Base-by-base conservation (phyloP, 495 filamentous ascomycete genomes). In the Tuber calosporum region DNA sequence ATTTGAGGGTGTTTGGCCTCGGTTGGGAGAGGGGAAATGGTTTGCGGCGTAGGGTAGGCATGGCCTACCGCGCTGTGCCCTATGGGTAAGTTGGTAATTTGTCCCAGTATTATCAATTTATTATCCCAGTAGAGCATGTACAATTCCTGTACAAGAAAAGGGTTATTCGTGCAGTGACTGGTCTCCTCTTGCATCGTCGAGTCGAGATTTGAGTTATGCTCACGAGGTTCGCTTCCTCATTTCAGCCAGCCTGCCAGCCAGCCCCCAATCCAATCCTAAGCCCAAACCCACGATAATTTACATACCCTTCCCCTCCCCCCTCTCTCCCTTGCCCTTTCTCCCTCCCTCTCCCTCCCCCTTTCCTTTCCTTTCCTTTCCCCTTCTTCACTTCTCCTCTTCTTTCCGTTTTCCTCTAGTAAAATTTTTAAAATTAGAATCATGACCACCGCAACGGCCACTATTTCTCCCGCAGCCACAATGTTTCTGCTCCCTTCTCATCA, bases 401-500 rank as follows among this genome's bases (percentile, higher is more conserved):
- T 62, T 5, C 13, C 26, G 17, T 3, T 26, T 58, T 2, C n/a
- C n/a, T 26, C n/a, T 15, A 9, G 53, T n/a, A n/a, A n/a, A 30
- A 30, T 30, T 62, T 30, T 62, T 4, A 30, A 30, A 30, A 30
- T 62, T 30, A 26, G 17, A 17, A 62, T 62, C 9, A 62, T 62
- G 53, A 62, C 53, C n/a, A 62, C 53, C n/a, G n/a, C 53, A 62
- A 62, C 53, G 53, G 26, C 26, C 26, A 62, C 53, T 15, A 62
- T 62, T 62, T 62, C 53, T 62, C 53, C 53, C n/a, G 26, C 53
- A 8, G n/a, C 53, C 2, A 62, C 8, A 30, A 62, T 62, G 53
- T 62, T 62, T 62, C 53, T 62, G 3, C 53, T 62, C 53, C 9
- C 53, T 62, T 62, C 53, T 62, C 53, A 62, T 62, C 53, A 58